phyloP scores from a whole-genome alignment of 441 rosid genomes.

The Raphanus hybrid region DNA sequence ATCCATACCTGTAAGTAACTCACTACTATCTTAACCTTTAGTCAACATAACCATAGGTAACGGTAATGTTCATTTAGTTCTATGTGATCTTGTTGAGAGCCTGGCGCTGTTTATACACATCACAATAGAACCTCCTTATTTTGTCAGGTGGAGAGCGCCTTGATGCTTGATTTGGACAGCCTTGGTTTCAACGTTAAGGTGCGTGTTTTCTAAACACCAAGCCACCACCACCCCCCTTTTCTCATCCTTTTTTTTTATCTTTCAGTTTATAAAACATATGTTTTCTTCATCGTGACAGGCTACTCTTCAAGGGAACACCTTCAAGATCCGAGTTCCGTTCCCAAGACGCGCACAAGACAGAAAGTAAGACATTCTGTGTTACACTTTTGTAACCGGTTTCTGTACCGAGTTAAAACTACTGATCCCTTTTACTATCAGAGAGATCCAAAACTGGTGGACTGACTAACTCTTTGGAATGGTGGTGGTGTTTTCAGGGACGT shows the following conservation, averaged over 20 bases:
- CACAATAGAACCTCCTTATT: background rate
- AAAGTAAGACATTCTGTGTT: slow-evolving; percentile 58
- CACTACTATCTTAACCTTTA: background rate
- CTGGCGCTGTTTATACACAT: background rate
- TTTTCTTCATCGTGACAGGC: slow-evolving; percentile 53
- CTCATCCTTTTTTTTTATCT: background rate
- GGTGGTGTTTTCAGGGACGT: slow-evolving; percentile 66
- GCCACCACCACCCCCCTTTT: background rate
- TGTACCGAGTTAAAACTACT: slow-evolving; percentile 11
- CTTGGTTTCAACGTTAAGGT: slow-evolving; percentile 93
- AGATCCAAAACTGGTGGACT: slow-evolving; percentile 4
- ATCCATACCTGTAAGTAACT: slow-evolving; percentile 66
- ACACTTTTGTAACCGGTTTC: background rate
- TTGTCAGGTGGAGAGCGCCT: slow-evolving; percentile 74
- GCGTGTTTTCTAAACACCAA: slow-evolving; percentile 44
- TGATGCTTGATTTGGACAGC: slow-evolving; percentile 83
- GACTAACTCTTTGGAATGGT: background rate
- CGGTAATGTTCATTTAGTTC: background rate
- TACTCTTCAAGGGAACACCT: slow-evolving; percentile 65
- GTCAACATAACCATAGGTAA: background rate
- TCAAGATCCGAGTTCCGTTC: slow-evolving; percentile 87
- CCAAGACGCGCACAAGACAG: slow-evolving; percentile 82
- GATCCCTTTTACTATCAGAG: background rate
- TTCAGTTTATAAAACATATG: background rate
- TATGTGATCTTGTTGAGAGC: background rate